Conservation (phyloP, 148 eudicot genomes). For the Selenicereus undatus region DNA sequence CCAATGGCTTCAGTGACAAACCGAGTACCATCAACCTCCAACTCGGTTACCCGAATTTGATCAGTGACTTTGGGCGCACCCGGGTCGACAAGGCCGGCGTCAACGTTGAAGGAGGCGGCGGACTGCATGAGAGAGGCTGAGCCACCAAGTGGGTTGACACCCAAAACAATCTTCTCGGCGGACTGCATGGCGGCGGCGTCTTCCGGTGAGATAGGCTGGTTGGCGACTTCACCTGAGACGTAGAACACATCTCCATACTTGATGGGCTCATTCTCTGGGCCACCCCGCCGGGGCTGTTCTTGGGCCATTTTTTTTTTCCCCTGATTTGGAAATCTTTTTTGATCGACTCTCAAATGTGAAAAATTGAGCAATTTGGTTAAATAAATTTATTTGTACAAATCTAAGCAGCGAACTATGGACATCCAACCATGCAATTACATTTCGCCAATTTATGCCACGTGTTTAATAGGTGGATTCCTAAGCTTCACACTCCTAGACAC, state of each 20-base stretch:
- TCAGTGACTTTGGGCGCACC: not conserved
- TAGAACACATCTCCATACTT: conserved; percentile 28
- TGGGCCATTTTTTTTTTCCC: conserved; percentile 11
- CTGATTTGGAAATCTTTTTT: not conserved
- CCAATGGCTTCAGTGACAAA: conserved; percentile 14
- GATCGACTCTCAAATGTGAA: no score
- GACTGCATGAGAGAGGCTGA: conserved; percentile 24
- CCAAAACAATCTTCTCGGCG: conserved; percentile 17
- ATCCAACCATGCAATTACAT: not conserved
- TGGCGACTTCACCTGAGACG: conserved; percentile 23
- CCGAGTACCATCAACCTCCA: conserved; percentile 10
- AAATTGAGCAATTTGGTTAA: not conserved
- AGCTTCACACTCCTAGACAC: not conserved
- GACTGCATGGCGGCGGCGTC: conserved; percentile 28
- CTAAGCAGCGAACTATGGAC: no score
- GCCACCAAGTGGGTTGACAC: conserved; percentile 17
- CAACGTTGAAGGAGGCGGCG: conserved; percentile 18
- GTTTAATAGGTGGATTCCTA: not conserved
- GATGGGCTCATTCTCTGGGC: conserved; percentile 9
- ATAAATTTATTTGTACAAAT: no score
- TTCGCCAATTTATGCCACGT: not conserved
- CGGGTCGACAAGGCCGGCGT: conserved; percentile 17
- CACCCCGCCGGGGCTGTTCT: not conserved
- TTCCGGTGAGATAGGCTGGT: conserved; percentile 18
- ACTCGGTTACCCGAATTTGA: conserved; percentile 6